These are phyloP conservation scores for Stellera chamaejasme DNA, from an alignment of 345 rosid species.

Conservation along the genomic window DNA sequence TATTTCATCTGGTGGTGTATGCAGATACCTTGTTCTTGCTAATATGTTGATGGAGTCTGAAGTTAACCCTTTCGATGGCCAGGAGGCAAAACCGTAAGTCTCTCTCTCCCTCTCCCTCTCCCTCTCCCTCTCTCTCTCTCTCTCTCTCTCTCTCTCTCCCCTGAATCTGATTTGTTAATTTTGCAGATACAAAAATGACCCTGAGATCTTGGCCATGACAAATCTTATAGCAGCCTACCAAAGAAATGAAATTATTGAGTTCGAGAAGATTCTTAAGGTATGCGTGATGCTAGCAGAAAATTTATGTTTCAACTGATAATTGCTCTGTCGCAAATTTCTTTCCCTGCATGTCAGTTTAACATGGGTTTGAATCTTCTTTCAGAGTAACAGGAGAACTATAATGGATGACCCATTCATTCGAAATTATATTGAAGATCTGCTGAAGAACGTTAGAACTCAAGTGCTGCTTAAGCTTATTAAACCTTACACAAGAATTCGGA, in stretches of 20 bases:
- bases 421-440: slow-evolving; percentile 92
- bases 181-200: slow-evolving; percentile 91
- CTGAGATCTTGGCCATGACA: slow-evolving; percentile 98
- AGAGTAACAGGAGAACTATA: slow-evolving; percentile 91
- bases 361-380: not conserved
- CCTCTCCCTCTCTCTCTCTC: not conserved
- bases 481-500: slow-evolving; percentile 88
- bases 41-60: slow-evolving; percentile 99
- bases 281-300: not conserved
- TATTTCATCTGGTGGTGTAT: not conserved
- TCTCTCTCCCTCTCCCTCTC: not conserved
- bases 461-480: slow-evolving; percentile 96
- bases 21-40: slow-evolving; percentile 93
- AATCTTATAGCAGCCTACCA: slow-evolving; percentile 97
- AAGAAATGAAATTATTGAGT: slow-evolving; percentile 92
- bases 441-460: slow-evolving; percentile 97
- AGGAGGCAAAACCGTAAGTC: slow-evolving; percentile 99
- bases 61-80: slow-evolving; percentile 99
- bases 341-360: slow-evolving; percentile 1
- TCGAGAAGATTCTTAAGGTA: slow-evolving; percentile 97
- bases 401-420: slow-evolving; percentile 98
- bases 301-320: not conserved
- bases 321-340: not conserved
- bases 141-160: not conserved
- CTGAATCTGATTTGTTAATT: slow-evolving; percentile 7